Base-by-base conservation (phyloP, 2,329 filamentous ascomycete species). In the Didymella keratinophila region DNA sequence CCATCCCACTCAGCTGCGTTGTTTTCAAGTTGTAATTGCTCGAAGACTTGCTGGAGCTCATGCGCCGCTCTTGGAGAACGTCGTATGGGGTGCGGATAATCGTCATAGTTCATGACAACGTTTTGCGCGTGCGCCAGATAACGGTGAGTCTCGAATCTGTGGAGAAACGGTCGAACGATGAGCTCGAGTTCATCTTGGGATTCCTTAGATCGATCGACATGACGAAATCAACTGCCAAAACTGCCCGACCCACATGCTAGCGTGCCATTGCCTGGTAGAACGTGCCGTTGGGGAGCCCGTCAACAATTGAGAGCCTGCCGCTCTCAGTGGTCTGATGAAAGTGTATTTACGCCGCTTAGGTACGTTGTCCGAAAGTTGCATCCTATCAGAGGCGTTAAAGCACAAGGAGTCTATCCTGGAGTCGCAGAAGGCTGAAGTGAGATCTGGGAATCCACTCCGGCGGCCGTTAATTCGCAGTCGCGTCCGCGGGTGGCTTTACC, bases 61-160 rank as follows among this genome's bases (percentile, higher is more conserved):
- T 69, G 56, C 21, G 56, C 45, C 45, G 65, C 66, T 57, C 63
- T 55, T 16, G 65, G 63, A 4, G 66, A 69, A 37, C 63, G 68
- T 25, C 65, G 67, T 39, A 69, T 65, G 32, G 60, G 56, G 9
- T 59, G 61, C 28, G 61, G 60, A 23, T 64, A 58, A 14, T 64
- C 58, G 44, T 62, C 63, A 52, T 61, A 21, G 44, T 64, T 56
- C 67, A 69, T 69, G 23, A 52, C 58, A 49, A 54, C 44, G 45
- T 39, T 41, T 52, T 58, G 46, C 44, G 58, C 47, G 47, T 30
- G 49, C 50, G 21, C 41, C 28, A 20, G 45, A 25, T 21, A 30
- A 43, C 23, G n/a, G 51, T 23, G 36, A 55, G 42, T 12, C 42
- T 55, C 47, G 30, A 47, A 42, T 28, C 43, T 51, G 43, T 57